Conservation (phyloP, 768 basidiomycete species). For the Grammothele lineata region DNA sequence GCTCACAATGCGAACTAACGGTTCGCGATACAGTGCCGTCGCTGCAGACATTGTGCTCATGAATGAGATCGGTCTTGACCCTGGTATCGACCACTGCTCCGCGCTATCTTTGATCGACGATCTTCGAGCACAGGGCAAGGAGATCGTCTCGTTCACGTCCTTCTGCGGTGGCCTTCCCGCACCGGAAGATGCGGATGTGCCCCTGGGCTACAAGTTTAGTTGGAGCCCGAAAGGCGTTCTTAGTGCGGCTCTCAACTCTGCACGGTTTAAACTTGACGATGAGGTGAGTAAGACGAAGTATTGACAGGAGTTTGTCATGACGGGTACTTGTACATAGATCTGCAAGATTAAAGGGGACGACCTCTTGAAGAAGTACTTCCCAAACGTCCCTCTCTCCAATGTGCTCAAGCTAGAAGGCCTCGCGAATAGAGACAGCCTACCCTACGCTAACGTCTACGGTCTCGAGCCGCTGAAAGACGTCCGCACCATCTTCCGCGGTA, state of each 20-base stretch:
- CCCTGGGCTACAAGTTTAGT: conserved; percentile 88
- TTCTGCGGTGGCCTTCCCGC: conserved; percentile 93
- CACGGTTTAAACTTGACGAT: conserved; percentile 56
- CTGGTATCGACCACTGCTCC: conserved; percentile 87
- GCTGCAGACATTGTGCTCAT: conserved; percentile 66
- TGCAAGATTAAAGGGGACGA: conserved; percentile 46
- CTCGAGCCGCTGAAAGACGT: conserved; percentile 40
- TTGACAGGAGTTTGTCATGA: too few relatives aligned
- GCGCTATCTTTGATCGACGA: conserved; percentile 66
- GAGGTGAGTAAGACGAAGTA: conserved; percentile 51
- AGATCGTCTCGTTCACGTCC: conserved; percentile 71
- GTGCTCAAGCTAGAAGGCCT: conserved; percentile 74
- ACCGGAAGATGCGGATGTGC: conserved; percentile 58
- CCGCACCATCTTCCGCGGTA: conserved; percentile 77
- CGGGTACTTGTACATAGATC: not conserved
- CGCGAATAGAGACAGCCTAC: conserved; percentile 78
- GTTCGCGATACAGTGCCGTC: conserved; percentile 42
- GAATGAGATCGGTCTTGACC: conserved; percentile 89
- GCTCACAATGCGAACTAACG: not conserved
- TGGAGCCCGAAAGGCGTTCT: conserved; percentile 91
- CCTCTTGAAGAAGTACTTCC: conserved; percentile 57
- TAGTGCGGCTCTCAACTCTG: conserved; percentile 70
- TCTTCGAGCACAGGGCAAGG: conserved; percentile 47
- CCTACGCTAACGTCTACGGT: conserved; percentile 64
- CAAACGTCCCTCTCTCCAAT: conserved; percentile 59